phyloP scores from a whole-genome alignment of 306 rosid genomes.

The Senna tora region DNA sequence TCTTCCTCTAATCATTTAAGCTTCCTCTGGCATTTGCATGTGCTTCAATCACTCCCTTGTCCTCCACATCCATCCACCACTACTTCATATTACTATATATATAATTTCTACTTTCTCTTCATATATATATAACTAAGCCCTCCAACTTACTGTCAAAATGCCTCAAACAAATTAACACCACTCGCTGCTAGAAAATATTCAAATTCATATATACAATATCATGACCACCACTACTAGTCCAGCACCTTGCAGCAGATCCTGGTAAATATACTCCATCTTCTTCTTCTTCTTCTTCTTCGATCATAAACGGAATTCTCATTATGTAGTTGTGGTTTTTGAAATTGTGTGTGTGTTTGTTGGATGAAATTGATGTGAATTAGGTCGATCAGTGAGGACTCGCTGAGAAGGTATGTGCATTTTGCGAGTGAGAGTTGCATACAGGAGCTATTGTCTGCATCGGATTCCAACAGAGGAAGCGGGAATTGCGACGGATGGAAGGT shows the following conservation, averaged over 20 bases:
- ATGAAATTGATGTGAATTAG: conserved; percentile 28
- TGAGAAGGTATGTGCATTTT: conserved; percentile 74
- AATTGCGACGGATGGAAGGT: conserved; percentile 68
- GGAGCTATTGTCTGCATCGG: conserved; percentile 79
- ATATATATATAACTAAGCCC: neutral
- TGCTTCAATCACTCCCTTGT: conserved; percentile 54
- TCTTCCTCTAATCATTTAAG: conserved; percentile 65
- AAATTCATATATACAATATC: conserved; percentile 27
- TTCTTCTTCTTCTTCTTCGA: no score
- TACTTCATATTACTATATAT: no score
- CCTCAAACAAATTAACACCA: conserved; percentile 27
- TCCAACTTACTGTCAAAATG: conserved; percentile 18
- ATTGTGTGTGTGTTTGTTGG: no score
- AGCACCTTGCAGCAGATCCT: conserved; percentile 77
- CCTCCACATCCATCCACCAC: conserved; percentile 53
- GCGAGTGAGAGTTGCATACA: conserved; percentile 88
- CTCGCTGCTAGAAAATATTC: neutral
- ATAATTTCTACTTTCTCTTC: no score
- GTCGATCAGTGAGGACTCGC: conserved; percentile 89
- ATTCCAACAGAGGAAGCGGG: conserved; percentile 49
- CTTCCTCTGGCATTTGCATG: conserved; percentile 91
- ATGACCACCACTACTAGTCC: conserved; percentile 56
- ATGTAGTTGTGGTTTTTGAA: no score
- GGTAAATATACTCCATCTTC: conserved; percentile 46
- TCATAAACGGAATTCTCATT: no score